Evolutionary conservation across 2,329 filamentous ascomycete genomes (phyloP), one percentile per base, ranked within the genome.

Genomic region (Gyromitra esculenta): DNA sequence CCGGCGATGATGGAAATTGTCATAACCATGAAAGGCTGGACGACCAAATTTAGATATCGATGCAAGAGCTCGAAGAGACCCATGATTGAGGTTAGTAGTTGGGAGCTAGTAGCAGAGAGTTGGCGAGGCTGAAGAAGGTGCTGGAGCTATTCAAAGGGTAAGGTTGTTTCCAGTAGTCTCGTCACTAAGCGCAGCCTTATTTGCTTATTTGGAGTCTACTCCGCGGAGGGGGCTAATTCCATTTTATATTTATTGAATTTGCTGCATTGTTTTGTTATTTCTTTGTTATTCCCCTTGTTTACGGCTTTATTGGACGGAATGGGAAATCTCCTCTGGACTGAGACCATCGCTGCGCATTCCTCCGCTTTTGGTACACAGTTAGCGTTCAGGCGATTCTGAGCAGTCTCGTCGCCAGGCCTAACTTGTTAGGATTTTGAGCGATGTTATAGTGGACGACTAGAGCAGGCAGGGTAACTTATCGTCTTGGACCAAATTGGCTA

Each of bases 391-490:
- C 18, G 25, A 31, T 31, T 31, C 4, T 31, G 25, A 31, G 25
- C 4, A 31, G 25, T 31, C 4, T 31, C 25, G 25, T 4, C 4
- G 25, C 25, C 2, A 31, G 25, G 4, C 25, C 25, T 31, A 31
- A 31, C 25, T 31, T 31, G 25, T 31, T 31, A 31, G 25, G 65
- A 75, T 64, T 56, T 39, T 15, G 11, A n/a, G 52, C 67, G 70
- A 72, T 21, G 13, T 45, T 31, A 37, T 6, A 9, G n/a, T 8
- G 8, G 1, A 7, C n/a, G 45, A 2, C 25, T 15, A 25, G 50
- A 25, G 64, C 8, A 9, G 65, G n/a, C 11, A 69, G 72, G 72
- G 72, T 75, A 75, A 70, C 39, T n/a, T 52, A 15, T 15, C 2
- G 11, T 11, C 9, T 37, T 2, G 21, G 15, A 11, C 21, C 4